Conservation (phyloP, 2,329 filamentous ascomycete genomes). For the Phyllosticta citriasiana region DNA sequence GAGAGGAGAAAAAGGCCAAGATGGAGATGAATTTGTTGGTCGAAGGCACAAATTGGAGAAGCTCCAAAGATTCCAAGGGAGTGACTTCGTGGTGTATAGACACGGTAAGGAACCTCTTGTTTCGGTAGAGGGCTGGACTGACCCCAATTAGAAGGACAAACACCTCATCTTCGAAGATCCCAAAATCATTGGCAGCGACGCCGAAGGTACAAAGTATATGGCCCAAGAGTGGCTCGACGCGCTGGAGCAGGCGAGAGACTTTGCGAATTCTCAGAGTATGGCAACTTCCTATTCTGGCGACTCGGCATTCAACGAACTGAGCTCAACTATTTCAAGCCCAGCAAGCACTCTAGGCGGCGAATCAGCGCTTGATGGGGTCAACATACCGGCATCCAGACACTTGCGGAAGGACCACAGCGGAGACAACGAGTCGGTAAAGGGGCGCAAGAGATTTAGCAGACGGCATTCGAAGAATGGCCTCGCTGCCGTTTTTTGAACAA, state of each 20-base stretch:
- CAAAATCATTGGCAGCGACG: slow-evolving; percentile 58
- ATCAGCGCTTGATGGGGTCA: slow-evolving; percentile 29
- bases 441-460: slow-evolving; percentile 69
- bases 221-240: slow-evolving; percentile 90
- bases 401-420: slow-evolving; percentile 35
- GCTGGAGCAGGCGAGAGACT: slow-evolving; percentile 74
- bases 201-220: slow-evolving; percentile 54
- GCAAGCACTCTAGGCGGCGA: slow-evolving; percentile 60
- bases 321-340: slow-evolving; percentile 60
- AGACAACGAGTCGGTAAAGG: slow-evolving; percentile 47
- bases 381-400: slow-evolving; percentile 43
- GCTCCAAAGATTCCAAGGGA: slow-evolving; percentile 75
- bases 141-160: slow-evolving; percentile 59
- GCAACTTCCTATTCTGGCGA: slow-evolving; percentile 54
- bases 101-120: slow-evolving; percentile 56
- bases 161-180: slow-evolving; percentile 90
- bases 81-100: slow-evolving; percentile 84
- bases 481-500: slow-evolving; percentile 65
- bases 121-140: not conserved
- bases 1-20: slow-evolving; percentile 93
- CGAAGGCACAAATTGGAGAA: slow-evolving; percentile 68
- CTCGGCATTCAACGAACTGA: slow-evolving; percentile 33
- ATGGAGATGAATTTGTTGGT: slow-evolving; percentile 77
- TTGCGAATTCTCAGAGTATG: slow-evolving; percentile 65
- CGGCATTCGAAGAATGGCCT: slow-evolving; percentile 91